A percentile compares a stretch with the other conserved stretches of the same genome.
Conservation (phyloP, 805 yeast species). For the Millerago galiae region DNA sequence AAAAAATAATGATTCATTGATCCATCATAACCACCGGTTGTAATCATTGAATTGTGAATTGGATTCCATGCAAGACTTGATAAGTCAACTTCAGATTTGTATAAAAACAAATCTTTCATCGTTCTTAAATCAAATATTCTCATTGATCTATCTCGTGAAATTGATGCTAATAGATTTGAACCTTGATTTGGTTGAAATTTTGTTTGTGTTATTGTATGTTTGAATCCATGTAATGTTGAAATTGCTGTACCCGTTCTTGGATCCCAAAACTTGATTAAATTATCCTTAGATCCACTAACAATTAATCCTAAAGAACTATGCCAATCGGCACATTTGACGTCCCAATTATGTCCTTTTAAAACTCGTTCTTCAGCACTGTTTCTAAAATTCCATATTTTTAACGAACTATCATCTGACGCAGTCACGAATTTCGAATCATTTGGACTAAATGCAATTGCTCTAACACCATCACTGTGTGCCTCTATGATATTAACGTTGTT, state of each 20-base stretch:
- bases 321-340: slow-evolving; percentile 96
- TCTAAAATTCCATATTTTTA: slow-evolving; percentile 93
- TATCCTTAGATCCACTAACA: slow-evolving; percentile 93
- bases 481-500: slow-evolving; percentile 83
- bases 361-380: slow-evolving; percentile 77
- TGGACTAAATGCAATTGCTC: slow-evolving; percentile 87
- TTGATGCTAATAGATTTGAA: slow-evolving; percentile 78
- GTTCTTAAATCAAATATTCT: slow-evolving; percentile 82
- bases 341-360: slow-evolving; percentile 96
- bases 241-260: slow-evolving; percentile 75
- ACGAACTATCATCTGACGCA: slow-evolving; percentile 83
- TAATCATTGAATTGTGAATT: slow-evolving; percentile 65
- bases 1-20: slow-evolving; percentile 70
- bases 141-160: slow-evolving; percentile 83
- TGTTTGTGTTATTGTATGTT: slow-evolving; percentile 86
- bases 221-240: slow-evolving; percentile 82
- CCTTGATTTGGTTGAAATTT: slow-evolving; percentile 67
- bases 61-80: slow-evolving; percentile 93
- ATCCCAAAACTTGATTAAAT: slow-evolving; percentile 91
- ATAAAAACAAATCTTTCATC: slow-evolving; percentile 68
- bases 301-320: slow-evolving; percentile 82
- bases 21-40: slow-evolving; percentile 89
- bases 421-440: slow-evolving; percentile 89
- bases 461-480: slow-evolving; percentile 74
- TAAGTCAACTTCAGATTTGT: slow-evolving; percentile 80